Evolutionary conservation across 306 rosid species (phyloP), one percentile per base, ranked within the genome.

Genomic region (Spatholobus suberectus): DNA sequence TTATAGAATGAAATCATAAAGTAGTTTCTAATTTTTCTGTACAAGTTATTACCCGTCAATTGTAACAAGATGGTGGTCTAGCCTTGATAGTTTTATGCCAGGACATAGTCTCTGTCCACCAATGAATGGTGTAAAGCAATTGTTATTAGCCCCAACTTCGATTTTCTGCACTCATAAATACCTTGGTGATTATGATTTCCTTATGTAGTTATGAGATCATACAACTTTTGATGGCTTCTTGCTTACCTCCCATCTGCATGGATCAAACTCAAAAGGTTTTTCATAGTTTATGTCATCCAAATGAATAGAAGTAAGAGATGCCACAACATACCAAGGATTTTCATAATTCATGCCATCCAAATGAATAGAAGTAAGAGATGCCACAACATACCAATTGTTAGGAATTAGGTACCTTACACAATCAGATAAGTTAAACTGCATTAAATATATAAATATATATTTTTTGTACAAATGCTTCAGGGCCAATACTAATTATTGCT

Each of bases 101-200:
- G 99, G 99, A 70, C 99, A 96, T 41, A 96, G 85, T 84, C 99
- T 89, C 73, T 91, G 99, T 74, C 99, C 99, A 27, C 98, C 99
- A 27, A 98, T 98, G 55, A 96, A 96, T 40, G 99, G 99, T 65
- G 95, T 90, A 43, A 88, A 93, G 79, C 74, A 87, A 17, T 73
- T 89, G 74, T 86, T 92, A 46, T 83, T 86, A 47, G 73, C 75
- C 58, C 82, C 88, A 74, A 81, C 75, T 62, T 58, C 90, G 41
- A 24, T 84, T 26, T 63, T 82, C 90, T 87, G 79, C 81, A 70
- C 26, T 15, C 65, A 79, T 32, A 4, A 46, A 26, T 41, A 52
- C 9, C 29, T 49, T 0, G 3, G 13, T 76, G 23, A 34, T 13
- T 23, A 29, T 34, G 29, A 27, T 77, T 71, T 62, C 20, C 21